Evolutionary conservation across 2,329 filamentous ascomycete species (phyloP).

Genomic region (Calonectria pteridis): DNA sequence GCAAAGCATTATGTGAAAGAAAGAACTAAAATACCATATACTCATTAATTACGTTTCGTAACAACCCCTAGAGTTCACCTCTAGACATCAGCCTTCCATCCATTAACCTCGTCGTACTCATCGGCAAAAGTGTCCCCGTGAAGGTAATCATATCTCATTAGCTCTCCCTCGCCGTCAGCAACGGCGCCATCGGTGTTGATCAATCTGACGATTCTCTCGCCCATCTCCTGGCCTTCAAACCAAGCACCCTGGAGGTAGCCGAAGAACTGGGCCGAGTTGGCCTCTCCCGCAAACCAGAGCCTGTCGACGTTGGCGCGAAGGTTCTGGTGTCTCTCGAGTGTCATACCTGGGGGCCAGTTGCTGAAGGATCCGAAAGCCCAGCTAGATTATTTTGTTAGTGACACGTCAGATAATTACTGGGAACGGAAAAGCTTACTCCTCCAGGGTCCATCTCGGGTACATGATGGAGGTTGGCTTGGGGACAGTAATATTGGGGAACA

Average conservation of each 20-base stretch:
- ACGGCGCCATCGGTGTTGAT: conserved; percentile 32
- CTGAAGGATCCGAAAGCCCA: conserved; percentile 73
- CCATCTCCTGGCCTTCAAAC: conserved; percentile 67
- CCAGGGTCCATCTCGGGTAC: conserved; percentile 60
- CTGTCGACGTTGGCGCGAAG: conserved; percentile 72
- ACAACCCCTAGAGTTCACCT: not conserved
- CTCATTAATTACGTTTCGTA: not conserved
- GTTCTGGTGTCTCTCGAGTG: conserved; percentile 75
- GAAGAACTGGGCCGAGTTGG: conserved; percentile 72
- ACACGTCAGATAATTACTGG: not conserved
- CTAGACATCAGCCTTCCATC: conserved; percentile 20
- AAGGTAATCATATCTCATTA: conserved; percentile 46
- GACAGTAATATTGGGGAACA: conserved; percentile 70
- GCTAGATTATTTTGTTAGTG: conserved; percentile 22
- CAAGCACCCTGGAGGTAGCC: conserved; percentile 75
- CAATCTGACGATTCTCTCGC: conserved; percentile 54
- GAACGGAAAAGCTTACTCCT: conserved; percentile 35
- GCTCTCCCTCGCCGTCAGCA: conserved; percentile 32
- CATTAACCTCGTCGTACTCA: conserved; percentile 25
- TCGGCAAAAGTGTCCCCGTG: conserved; percentile 45
- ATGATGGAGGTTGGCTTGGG: conserved; percentile 71
- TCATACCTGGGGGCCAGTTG: conserved; percentile 75
- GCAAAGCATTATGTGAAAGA: not conserved
- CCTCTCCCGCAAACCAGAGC: conserved; percentile 76
- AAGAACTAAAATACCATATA: not conserved